Conservation (phyloP, 2,329 filamentous ascomycete genomes). For the Fusarium udum region DNA sequence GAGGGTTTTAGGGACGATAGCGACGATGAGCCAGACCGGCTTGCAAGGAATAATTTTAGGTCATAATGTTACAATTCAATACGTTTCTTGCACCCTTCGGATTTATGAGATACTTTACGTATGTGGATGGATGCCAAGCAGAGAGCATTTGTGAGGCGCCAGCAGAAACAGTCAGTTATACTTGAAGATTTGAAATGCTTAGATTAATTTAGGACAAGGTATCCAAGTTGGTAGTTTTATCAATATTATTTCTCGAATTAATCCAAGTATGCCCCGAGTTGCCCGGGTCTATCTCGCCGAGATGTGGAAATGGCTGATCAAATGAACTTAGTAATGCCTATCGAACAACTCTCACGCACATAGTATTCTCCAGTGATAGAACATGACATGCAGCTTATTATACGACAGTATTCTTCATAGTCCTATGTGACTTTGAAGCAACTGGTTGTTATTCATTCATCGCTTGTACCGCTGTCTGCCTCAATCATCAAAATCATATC, state of each 20-base stretch:
- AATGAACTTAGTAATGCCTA: not conserved
- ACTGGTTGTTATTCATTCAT: not conserved
- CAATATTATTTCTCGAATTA: not conserved
- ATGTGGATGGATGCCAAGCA: not conserved
- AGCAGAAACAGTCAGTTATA: not conserved
- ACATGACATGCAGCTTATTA: not conserved
- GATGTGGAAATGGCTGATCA: not conserved
- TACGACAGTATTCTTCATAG: not conserved
- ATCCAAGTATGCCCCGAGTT: not conserved
- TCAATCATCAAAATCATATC: not conserved
- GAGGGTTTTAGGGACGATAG: conserved; percentile 59
- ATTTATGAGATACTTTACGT: not conserved
- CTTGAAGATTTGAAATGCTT: not conserved
- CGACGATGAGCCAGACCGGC: conserved; percentile 51
- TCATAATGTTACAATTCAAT: conserved; percentile 13
- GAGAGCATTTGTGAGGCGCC: not conserved
- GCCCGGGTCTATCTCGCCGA: not conserved
- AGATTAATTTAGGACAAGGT: not conserved
- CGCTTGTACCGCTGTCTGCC: not conserved
- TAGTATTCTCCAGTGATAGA: not conserved
- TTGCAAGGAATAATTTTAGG: conserved; percentile 37
- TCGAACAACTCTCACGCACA: not conserved
- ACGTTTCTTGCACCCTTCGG: not conserved
- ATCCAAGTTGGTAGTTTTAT: not conserved
- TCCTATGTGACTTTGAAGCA: not conserved